Base-by-base conservation (phyloP, 2,329 filamentous ascomycete genomes). In the Cladorrhinum sp. region DNA sequence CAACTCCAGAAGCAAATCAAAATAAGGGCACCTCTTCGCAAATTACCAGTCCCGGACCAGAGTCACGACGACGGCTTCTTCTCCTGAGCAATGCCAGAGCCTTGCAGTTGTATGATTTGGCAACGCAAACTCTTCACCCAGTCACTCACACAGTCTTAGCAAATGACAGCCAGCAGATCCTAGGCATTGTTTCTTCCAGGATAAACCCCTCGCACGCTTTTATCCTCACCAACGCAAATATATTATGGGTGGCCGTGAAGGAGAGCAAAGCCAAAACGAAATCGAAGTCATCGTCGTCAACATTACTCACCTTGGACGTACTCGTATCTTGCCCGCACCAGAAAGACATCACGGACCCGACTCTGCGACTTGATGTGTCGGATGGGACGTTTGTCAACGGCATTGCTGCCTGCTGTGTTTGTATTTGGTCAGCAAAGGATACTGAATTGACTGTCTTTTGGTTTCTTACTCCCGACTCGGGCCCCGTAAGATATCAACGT, bases 181-280 rank as follows among this genome's bases (percentile, higher is more conserved):
- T 91, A 60, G 82, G 89, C 67, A 68, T 86, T 1, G 78, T 78
- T 63, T 66, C 72, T 8, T 82, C 82, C 60, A 78, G 79, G 1
- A 67, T 71, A 2, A 74, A 80, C 57, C 73, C 76, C 4, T 74
- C 76, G 24, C 79, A 83, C n/a, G 67, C 85, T 1, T 83, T 86
- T 59, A 73, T 90, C 9, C 73, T 90, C 50, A 90, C 86, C 1
- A 79, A 78, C 12, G 76, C 75, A 0, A 75, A 75, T 25, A 58
- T 89, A 0, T 74, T 80, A 32, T 77, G 82, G 74, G 13, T 70
- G 66, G 54, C 61, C 59, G 52, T 57, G 2, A 62, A 38, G 16
- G 49, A 65, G n/a, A 38, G 50, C 38, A 45, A 2, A 20, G 18
- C 41, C 18, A 45, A 45, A n/a, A 3, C 41, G 5, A 45, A 18